Percentiles rank a stretch among this genome's conserved stretches.
Evolutionary conservation across 176 grass and related monocot genomes (phyloP).

Genomic region (Tillandsia leiboldiana): DNA sequence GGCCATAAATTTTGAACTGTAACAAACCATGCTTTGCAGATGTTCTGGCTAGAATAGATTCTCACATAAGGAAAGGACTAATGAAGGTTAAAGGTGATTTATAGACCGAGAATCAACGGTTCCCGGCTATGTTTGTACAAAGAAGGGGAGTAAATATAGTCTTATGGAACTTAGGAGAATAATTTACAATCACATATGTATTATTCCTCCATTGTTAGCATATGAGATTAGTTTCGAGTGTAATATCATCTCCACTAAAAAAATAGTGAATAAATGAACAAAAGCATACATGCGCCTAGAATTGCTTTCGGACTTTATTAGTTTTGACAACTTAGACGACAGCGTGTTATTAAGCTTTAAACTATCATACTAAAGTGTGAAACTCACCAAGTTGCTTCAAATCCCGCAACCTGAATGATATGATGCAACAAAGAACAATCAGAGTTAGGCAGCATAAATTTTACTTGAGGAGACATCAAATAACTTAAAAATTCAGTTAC

Average conservation of each 20-base stretch:
- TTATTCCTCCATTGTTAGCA: background rate
- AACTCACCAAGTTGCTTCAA: slow-evolving; percentile 83
- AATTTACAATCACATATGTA: background rate
- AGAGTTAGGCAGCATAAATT: background rate
- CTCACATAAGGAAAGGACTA: background rate
- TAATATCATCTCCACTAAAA: background rate
- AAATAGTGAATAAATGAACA: background rate
- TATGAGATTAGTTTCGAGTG: background rate
- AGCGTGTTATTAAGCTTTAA: background rate
- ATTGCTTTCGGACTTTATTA: background rate
- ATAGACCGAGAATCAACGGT: background rate
- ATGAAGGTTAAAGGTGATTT: background rate
- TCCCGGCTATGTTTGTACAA: background rate
- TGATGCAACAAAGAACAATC: slow-evolving; percentile 20
- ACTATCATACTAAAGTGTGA: background rate
- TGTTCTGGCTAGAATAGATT: background rate
- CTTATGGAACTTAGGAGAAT: background rate
- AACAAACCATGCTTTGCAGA: no score
- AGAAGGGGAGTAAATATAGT: background rate
- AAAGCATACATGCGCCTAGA: background rate
- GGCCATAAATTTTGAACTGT: no score
- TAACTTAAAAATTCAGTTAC: slow-evolving; percentile 17
- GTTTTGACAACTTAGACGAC: background rate
- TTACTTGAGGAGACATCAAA: background rate
- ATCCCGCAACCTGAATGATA: slow-evolving; percentile 58